A percentile compares a stretch with the other conserved stretches of the same genome.
These are phyloP conservation scores for Pseudocercospora cruenta DNA, from an alignment of 2,329 filamentous ascomycete genomes.

Conservation along the genomic window DNA sequence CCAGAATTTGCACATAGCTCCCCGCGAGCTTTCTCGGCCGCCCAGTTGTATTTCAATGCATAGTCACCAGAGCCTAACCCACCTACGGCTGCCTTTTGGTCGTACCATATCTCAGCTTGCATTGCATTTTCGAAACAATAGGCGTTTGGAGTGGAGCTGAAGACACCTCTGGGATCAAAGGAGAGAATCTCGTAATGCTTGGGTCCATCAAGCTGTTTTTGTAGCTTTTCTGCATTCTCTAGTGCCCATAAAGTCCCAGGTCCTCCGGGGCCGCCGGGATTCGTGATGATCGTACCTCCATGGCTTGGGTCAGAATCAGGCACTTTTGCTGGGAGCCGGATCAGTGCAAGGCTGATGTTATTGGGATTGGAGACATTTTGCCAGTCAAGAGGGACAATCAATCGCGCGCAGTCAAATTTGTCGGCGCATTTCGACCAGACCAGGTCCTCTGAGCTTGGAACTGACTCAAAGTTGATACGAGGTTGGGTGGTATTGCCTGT, in stretches of 20 bases:
- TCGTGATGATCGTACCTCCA: constrained; percentile 46
- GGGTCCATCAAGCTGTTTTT: constrained; percentile 22
- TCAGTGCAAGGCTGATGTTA: constrained; percentile 47
- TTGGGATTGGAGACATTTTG: constrained; percentile 26
- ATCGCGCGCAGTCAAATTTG: constrained; percentile 53
- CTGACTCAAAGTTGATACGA: constrained; percentile 23
- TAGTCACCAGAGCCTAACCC: constrained; percentile 23
- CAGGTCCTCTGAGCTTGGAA: constrained; percentile 20
- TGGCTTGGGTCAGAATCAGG: constrained; percentile 44
- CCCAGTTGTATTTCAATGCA: constrained; percentile 40
- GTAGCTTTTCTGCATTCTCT: constrained; percentile 22
- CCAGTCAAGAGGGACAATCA: constrained; percentile 52
- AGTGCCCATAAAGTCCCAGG: constrained; percentile 35
- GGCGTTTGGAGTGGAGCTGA: constrained; percentile 40
- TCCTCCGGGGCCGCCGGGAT: constrained; percentile 48
- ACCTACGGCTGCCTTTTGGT: constrained; percentile 31
- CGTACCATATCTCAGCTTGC: constrained; percentile 38
- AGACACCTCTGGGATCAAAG: constrained; percentile 51
- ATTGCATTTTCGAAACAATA: constrained; percentile 38
- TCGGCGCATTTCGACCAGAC: constrained; percentile 44
- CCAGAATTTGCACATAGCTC: constrained; percentile 31
- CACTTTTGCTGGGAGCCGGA: constrained; percentile 49
- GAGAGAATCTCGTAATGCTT: constrained; percentile 50
- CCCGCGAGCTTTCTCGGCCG: constrained; percentile 41
- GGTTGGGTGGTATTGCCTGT: not conserved